A percentile compares a stretch with the other conserved stretches of the same genome.
phyloP scores from a whole-genome alignment of 176 grass and related monocot genomes.

The Lolium perenne region DNA sequence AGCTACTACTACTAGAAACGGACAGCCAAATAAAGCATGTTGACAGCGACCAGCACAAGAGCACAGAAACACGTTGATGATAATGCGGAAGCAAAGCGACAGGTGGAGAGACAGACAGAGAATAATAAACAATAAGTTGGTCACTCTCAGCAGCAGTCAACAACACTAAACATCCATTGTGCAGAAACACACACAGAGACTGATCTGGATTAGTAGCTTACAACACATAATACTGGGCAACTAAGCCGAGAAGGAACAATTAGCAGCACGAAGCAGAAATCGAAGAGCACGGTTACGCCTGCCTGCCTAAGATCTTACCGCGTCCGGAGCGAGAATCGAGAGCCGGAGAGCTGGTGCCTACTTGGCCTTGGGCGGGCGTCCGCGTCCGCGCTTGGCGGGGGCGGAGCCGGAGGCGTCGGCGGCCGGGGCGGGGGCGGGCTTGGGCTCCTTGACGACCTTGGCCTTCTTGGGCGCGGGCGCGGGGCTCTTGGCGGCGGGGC shows the following conservation, averaged over 20 bases:
- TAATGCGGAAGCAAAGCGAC: conserved; percentile 7
- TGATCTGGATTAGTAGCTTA: conserved; percentile 51
- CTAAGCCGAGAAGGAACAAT: conserved; percentile 10
- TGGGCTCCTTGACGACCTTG: conserved; percentile 7
- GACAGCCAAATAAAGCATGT: background rate
- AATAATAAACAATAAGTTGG: background rate
- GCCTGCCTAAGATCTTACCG: conserved; percentile 11
- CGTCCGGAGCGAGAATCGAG: conserved; percentile 15
- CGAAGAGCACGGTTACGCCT: background rate
- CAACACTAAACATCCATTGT: conserved; percentile 28
- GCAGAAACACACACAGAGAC: background rate
- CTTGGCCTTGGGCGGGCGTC: conserved; percentile 72
- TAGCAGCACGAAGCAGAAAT: conserved; percentile 40
- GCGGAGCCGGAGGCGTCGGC: background rate
- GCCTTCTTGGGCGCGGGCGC: conserved; percentile 47
- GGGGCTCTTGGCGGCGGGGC: conserved; percentile 21
- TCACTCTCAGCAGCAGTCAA: conserved; percentile 50
- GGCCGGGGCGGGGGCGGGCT: background rate
- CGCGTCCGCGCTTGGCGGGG: conserved; percentile 70
- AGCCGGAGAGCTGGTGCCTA: background rate
- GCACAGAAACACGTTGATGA: background rate
- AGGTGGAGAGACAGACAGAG: background rate
- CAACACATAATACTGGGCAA: conserved; percentile 41
- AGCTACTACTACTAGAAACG: background rate
- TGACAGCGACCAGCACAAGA: background rate